phyloP scores from a whole-genome alignment of 2,329 filamentous ascomycete genomes.

The Mycosphaerella arachidis region DNA sequence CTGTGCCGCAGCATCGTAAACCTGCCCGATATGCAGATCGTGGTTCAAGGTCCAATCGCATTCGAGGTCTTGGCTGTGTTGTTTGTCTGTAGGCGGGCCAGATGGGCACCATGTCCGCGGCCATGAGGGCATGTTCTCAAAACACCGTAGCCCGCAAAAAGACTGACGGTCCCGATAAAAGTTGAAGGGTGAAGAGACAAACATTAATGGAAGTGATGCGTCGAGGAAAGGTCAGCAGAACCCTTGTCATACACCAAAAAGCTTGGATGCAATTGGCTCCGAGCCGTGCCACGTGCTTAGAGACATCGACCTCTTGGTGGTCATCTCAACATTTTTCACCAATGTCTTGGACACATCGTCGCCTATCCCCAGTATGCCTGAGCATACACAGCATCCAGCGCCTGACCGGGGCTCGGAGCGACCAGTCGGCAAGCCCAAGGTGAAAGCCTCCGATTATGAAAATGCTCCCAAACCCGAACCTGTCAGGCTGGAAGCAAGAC shows the following conservation, averaged over 20 bases:
- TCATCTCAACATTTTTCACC: background rate
- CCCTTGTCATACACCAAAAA: too few relatives aligned
- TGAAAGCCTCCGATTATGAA: background rate
- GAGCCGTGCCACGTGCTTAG: background rate
- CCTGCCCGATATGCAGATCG: too few relatives aligned
- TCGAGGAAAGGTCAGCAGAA: too few relatives aligned
- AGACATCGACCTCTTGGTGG: background rate
- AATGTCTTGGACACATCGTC: background rate
- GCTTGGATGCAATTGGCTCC: background rate
- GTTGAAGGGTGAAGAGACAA: too few relatives aligned
- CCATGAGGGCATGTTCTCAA: too few relatives aligned
- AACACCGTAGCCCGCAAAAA: too few relatives aligned
- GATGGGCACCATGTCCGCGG: too few relatives aligned
- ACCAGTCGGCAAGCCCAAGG: background rate
- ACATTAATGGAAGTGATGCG: too few relatives aligned
- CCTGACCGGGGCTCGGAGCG: background rate
- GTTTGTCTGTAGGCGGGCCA: too few relatives aligned
- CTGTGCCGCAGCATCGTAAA: background rate
- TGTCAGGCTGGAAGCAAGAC: background rate
- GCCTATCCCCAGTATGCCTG: background rate
- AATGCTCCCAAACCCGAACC: background rate
- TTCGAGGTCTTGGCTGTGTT: too few relatives aligned
- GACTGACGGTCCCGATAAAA: too few relatives aligned
- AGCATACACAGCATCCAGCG: background rate
- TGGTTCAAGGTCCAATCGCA: background rate